These are phyloP conservation scores for Paramecium sexaurelia DNA, from an alignment of 73 alveolate genomes.

Conservation along the genomic window DNA sequence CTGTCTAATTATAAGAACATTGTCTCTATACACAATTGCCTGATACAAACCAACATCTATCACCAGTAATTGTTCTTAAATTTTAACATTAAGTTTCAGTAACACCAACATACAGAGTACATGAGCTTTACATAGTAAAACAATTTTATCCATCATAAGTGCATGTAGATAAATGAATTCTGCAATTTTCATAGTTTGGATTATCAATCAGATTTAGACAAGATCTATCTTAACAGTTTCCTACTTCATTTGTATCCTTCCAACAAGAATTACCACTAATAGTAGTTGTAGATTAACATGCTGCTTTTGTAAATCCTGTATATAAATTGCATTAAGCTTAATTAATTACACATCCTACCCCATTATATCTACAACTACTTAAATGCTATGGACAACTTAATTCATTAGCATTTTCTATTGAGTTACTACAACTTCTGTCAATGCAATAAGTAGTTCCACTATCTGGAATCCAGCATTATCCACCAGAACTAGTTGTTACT, in stretches of 20 bases:
- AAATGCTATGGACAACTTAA: neutral
- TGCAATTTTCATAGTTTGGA: neutral
- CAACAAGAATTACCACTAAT: neutral
- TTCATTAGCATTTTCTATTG: neutral
- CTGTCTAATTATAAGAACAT: neutral
- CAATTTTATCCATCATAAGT: slow-evolving; percentile 21
- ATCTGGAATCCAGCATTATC: neutral
- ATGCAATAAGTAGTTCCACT: neutral
- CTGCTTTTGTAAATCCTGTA: neutral
- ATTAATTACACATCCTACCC: neutral
- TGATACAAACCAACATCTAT: neutral
- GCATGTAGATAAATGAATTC: slow-evolving; percentile 7
- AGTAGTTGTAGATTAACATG: neutral
- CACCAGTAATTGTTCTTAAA: neutral
- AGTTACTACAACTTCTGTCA: neutral
- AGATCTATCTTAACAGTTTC: neutral
- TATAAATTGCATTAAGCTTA: neutral
- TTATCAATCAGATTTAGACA: neutral
- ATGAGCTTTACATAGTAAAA: neutral
- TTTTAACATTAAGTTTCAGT: neutral
- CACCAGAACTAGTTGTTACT: neutral
- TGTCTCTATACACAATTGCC: neutral
- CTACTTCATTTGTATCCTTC: neutral
- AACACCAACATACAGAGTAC: neutral
- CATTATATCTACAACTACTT: neutral